Evolutionary conservation across 1,284 basidiomycete species (phyloP), one percentile per base, ranked within the genome.

Genomic region (Ustilago bromivora): DNA sequence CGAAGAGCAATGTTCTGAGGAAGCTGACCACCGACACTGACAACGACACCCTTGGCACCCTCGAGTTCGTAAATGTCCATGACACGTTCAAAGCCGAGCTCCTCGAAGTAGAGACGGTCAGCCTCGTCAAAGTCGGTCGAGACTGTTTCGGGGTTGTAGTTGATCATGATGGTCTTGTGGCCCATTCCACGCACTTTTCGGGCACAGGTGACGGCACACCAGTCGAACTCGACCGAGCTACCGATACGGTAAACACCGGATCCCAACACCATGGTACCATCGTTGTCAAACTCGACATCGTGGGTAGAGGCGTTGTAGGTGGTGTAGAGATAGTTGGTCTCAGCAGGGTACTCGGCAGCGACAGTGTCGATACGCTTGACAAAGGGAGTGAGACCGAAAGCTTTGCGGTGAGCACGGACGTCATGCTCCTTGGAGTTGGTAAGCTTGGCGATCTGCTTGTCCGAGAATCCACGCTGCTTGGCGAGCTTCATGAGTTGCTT

Each of bases 1-100:
- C 95, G 92, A 54, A 99, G 92, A 47, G 97, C 96, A 82, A 99
- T 99, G 88, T 99, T 99, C 88, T 99, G 96, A n/a, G 75, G 68
- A 31, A 66, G 80, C 90, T 85, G 86, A 91, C 96, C 97, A 85
- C 97, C 97, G 57, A 99, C 95, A 82, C 93, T 95, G 82, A 99
- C 96, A 75, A 99, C 92, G 52, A 96, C 94, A 86, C 97, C 97
- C 57, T 92, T 90, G 3, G 97, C 92, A 60, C 91, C 90, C 86
- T 99, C 97, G 77, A 99, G 88, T 87, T 99, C 97, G 87, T 99
- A 99, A 81, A 99, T 99, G 88, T 99, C 97, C 96, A 99, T 98
- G 70, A 99, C 96, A 62, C 96, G 92, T 88, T 99, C 97, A 87
- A 91, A 98, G 63, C 96, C 94, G 66, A 99, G 90, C 87, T 98